Percentiles rank a stretch among this genome's conserved stretches.
phyloP scores from a whole-genome alignment of 2,329 filamentous ascomycete genomes.

The Dothistroma pini region DNA sequence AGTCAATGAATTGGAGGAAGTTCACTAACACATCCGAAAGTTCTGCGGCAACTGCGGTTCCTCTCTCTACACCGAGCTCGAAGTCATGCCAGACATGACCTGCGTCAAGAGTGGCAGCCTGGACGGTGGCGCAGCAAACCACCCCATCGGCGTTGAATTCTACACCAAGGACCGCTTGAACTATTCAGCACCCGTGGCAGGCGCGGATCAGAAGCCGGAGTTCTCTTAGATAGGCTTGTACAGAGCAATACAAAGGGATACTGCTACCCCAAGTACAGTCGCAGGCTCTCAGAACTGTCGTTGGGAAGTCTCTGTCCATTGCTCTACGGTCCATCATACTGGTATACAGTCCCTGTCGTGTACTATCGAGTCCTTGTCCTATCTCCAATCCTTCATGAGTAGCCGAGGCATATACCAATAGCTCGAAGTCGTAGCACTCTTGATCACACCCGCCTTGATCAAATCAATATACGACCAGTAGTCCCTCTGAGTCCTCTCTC shows the following conservation, averaged over 20 bases:
- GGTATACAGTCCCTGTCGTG: too few relatives aligned
- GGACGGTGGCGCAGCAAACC: conserved; percentile 47
- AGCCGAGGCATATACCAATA: neutral
- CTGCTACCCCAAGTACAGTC: too few relatives aligned
- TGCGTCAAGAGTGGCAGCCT: conserved; percentile 52
- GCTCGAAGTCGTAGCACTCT: neutral
- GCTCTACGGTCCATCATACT: too few relatives aligned
- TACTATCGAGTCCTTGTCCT: too few relatives aligned
- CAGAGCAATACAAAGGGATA: neutral
- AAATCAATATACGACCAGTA: conserved; percentile 11
- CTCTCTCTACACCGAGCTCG: conserved; percentile 51
- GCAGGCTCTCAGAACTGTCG: too few relatives aligned
- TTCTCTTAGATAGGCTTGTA: conserved; percentile 19
- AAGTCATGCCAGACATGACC: conserved; percentile 51
- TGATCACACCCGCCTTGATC: neutral
- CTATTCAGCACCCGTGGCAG: conserved; percentile 43
- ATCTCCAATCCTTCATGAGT: too few relatives aligned
- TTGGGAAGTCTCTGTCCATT: too few relatives aligned
- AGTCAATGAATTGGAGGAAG: too few relatives aligned
- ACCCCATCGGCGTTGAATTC: conserved; percentile 50
- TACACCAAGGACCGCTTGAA: conserved; percentile 50
- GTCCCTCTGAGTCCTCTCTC: conserved; percentile 12
- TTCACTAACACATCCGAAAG: conserved; percentile 7
- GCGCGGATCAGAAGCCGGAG: conserved; percentile 48
- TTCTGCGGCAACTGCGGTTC: conserved; percentile 54